Evolutionary conservation across 2,329 filamentous ascomycete genomes (phyloP).

Genomic region (Colletotrichum coccodes): DNA sequence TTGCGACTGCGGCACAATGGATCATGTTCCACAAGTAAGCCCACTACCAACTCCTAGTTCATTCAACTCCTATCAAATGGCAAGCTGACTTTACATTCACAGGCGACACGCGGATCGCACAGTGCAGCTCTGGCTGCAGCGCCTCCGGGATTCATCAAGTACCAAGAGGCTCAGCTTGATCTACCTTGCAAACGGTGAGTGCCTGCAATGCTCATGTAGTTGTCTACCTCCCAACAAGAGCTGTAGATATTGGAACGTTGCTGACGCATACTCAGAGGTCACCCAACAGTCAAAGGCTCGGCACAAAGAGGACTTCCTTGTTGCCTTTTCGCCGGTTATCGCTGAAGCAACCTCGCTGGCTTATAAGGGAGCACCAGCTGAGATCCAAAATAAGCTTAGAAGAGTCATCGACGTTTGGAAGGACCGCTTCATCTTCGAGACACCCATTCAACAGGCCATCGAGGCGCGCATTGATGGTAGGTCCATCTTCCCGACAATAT

Average conservation of each 20-base stretch:
- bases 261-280: slow-evolving; percentile 72
- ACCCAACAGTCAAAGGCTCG: slow-evolving; percentile 95
- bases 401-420: slow-evolving; percentile 96
- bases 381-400: slow-evolving; percentile 87
- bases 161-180: slow-evolving; percentile 90
- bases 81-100: slow-evolving; percentile 18
- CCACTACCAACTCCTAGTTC: not conserved
- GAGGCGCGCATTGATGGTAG: slow-evolving; percentile 83
- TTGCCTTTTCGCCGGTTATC: slow-evolving; percentile 91
- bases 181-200: slow-evolving; percentile 92
- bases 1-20: slow-evolving; percentile 97
- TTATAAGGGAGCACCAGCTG: slow-evolving; percentile 87
- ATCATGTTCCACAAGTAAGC: slow-evolving; percentile 88
- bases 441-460: slow-evolving; percentile 80
- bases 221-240: not conserved
- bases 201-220: not conserved
- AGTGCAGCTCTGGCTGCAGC: slow-evolving; percentile 90
- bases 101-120: slow-evolving; percentile 94
- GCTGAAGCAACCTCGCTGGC: slow-evolving; percentile 90
- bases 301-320: slow-evolving; percentile 90
- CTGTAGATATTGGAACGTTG: not conserved
- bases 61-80: not conserved
- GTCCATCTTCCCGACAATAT: slow-evolving; percentile 35
- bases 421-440: slow-evolving; percentile 85
- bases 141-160: slow-evolving; percentile 86